Base-by-base conservation (phyloP, 2,329 filamentous ascomycete genomes). In the Bipolaris oryzae region DNA sequence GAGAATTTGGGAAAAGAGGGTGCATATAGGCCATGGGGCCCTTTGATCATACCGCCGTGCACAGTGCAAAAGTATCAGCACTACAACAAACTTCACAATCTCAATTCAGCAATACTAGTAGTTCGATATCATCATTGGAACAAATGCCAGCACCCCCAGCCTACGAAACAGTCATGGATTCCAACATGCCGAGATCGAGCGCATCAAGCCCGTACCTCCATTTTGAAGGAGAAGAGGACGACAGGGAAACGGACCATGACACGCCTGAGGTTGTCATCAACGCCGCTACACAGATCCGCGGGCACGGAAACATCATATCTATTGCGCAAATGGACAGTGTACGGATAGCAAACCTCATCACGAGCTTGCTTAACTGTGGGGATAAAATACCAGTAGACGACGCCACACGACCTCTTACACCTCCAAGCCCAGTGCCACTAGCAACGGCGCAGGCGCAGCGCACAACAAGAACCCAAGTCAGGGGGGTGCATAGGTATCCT, bases 201-300 rank as follows among this genome's bases (percentile, higher is more conserved):
- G 56, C 67, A 46, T 48, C 55, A n/a, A 65, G 54, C 16, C 62
- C 67, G 1, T 71, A 69, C 34, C 60, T 61, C 28, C 23, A 55
- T 9, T 53, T 64, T 42, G 56, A 64, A 20, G 65, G 67, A n/a
- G 53, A 62, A 20, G 58, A 63, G 18, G 58, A 63, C 18, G 58
- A 66, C 28, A 53, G 61, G 18, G 61, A 68, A 20, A 57, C 61
- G 7, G 63, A 67, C 9, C 42, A 49, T 9, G 63, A 69, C 3
- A 60, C 48, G 9, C 70, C 69, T n/a, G 72, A 74, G 52, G 60
- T 75, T 35, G 74, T 67, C 18, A 65, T 75, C 53, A 75, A 75
- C 55, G 70, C 73, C 7, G 63, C 67, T 0, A 74, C 72, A 7
- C 71, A 75, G 42, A 68, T 75, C 38, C 61, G 71, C 31, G 72